phyloP scores from a whole-genome alignment of 805 yeast genomes.

The Candida corydali region DNA sequence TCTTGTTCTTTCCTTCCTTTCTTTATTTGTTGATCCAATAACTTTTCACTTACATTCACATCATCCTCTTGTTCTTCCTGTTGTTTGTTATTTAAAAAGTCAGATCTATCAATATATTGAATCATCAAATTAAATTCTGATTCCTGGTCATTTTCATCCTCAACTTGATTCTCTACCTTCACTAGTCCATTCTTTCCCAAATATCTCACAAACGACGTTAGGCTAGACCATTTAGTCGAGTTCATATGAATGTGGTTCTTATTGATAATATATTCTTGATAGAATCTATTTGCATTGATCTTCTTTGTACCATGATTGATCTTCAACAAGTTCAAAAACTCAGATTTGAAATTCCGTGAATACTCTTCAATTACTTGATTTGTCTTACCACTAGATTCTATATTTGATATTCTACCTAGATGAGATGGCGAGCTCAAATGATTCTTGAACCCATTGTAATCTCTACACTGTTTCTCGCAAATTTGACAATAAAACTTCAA shows the following conservation, averaged over 20 bases:
- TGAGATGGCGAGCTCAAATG: conserved; percentile 86
- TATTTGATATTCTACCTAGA: conserved; percentile 43
- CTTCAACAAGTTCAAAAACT: conserved; percentile 60
- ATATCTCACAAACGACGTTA: conserved; percentile 63
- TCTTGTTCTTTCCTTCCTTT: conserved; percentile 28
- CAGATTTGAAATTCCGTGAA: conserved; percentile 55
- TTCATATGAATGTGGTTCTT: conserved; percentile 88
- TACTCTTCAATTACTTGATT: conserved; percentile 52
- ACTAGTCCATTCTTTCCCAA: conserved; percentile 57
- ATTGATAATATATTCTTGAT: conserved; percentile 76
- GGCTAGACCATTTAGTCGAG: conserved; percentile 73
- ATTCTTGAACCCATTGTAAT: conserved; percentile 90
- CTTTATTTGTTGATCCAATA: conserved; percentile 52
- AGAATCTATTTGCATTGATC: conserved; percentile 78
- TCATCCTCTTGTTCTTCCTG: neutral
- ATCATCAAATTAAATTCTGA: conserved; percentile 36
- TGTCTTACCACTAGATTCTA: conserved; percentile 37
- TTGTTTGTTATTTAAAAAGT: neutral
- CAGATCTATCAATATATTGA: conserved; percentile 20
- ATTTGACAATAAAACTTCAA: conserved; percentile 86
- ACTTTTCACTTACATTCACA: conserved; percentile 12
- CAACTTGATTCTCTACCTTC: conserved; percentile 35
- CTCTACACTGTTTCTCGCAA: conserved; percentile 91
- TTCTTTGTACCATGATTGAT: conserved; percentile 77
- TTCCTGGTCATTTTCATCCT: conserved; percentile 18